A percentile compares a stretch with the other conserved stretches of the same genome.
phyloP scores from a whole-genome alignment of 495 filamentous ascomycete genomes.

The Xanthoparmelia taractica region DNA sequence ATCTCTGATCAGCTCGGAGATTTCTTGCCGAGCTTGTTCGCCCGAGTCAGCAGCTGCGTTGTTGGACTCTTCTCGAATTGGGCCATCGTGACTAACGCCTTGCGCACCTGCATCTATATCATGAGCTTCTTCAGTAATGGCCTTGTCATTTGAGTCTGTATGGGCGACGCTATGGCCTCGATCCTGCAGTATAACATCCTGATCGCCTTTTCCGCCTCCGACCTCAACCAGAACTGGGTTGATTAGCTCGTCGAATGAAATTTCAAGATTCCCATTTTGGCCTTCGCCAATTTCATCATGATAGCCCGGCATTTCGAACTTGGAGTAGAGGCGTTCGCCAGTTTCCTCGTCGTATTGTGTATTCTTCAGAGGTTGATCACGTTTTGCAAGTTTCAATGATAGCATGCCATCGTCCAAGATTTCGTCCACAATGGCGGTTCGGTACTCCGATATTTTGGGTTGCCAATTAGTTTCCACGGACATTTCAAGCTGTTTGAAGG shows the following conservation, averaged over 20 bases:
- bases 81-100: not conserved
- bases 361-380: conserved; percentile 51
- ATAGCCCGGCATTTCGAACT: conserved; percentile 59
- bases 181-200: not conserved
- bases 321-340: conserved; percentile 51
- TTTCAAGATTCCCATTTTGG: conserved; percentile 46
- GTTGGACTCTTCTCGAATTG: not conserved
- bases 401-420: conserved; percentile 41
- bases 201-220: conserved; percentile 38
- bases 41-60: conserved; percentile 10
- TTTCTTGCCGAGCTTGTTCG: conserved; percentile 29
- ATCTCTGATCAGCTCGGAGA: conserved; percentile 34
- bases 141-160: not conserved
- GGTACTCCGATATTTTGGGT: conserved; percentile 59
- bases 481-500: conserved; percentile 69
- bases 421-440: conserved; percentile 57
- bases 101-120: not conserved
- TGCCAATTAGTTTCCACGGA: conserved; percentile 71
- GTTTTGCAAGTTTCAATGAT: conserved; percentile 57
- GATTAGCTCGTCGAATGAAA: conserved; percentile 50
- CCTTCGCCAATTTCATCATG: conserved; percentile 44
- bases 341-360: conserved; percentile 45
- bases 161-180: not conserved
- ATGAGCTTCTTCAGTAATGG: not conserved
- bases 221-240: conserved; percentile 54